These are phyloP conservation scores for Magnaporthiopsis poae DNA, from an alignment of 2,329 filamentous ascomycete species.

Conservation along the genomic window DNA sequence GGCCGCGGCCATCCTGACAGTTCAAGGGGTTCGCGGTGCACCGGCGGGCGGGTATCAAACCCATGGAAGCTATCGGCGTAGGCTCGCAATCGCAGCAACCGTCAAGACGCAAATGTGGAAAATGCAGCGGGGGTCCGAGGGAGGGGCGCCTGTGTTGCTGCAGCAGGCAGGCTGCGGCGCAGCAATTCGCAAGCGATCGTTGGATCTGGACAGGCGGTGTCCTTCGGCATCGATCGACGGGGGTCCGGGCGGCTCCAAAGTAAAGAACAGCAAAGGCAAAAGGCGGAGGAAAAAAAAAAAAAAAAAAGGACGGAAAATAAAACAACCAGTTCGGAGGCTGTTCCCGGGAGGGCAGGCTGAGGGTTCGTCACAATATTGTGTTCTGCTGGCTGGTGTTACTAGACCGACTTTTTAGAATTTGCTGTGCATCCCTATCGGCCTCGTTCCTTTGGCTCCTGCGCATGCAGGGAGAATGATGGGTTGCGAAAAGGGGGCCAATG, in stretches of 20 bases:
- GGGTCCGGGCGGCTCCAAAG: neutral
- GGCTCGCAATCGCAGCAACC: slow-evolving; percentile 2
- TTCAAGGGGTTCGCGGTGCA: slow-evolving; percentile 31
- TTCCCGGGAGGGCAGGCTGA: neutral
- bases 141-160: neutral
- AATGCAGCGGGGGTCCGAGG: neutral
- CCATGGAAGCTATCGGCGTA: slow-evolving; percentile 38
- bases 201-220: neutral
- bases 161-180: neutral
- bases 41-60: slow-evolving; percentile 32
- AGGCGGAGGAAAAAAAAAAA: too few relatives aligned
- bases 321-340: neutral
- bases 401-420: neutral
- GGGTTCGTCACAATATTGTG: neutral
- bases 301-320: neutral
- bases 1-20: slow-evolving; percentile 46
- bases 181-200: neutral
- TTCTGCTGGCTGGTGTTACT: neutral
- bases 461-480: slow-evolving; percentile 11
- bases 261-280: neutral
- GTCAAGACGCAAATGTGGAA: neutral
- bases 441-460: slow-evolving; percentile 11
- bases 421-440: slow-evolving; percentile 2
- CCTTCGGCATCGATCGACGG: neutral
- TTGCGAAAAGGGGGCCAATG: slow-evolving; percentile 13